Percentiles rank a stretch among this genome's conserved stretches.
phyloP scores from a whole-genome alignment of 2,329 filamentous ascomycete species.

The Xylaria sp. region DNA sequence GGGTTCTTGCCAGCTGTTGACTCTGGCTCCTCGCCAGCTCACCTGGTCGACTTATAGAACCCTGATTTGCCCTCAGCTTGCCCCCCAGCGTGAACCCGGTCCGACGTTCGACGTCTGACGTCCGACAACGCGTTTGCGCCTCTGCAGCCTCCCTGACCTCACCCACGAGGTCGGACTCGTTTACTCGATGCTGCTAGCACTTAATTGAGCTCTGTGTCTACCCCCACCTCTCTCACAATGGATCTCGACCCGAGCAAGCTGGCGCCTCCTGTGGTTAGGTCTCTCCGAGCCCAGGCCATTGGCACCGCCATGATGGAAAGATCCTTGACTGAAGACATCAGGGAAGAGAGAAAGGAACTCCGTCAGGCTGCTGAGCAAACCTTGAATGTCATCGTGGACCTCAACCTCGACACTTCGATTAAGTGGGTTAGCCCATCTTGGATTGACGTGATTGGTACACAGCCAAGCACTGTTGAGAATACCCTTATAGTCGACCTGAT shows the following conservation, averaged over 20 bases:
- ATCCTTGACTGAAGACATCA: slow-evolving; percentile 86
- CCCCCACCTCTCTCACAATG: slow-evolving; percentile 54
- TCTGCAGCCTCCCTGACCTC: slow-evolving; percentile 28
- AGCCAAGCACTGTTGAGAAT: slow-evolving; percentile 76
- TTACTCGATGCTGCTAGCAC: slow-evolving; percentile 51
- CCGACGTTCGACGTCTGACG: slow-evolving; percentile 29
- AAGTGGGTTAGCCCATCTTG: slow-evolving; percentile 98
- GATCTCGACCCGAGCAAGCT: slow-evolving; percentile 57
- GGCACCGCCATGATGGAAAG: slow-evolving; percentile 69
- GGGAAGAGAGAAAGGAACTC: slow-evolving; percentile 91
- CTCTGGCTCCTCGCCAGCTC: slow-evolving; percentile 54
- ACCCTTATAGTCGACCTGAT: slow-evolving; percentile 83
- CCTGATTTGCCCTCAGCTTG: slow-evolving; percentile 37
- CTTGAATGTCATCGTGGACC: slow-evolving; percentile 93
- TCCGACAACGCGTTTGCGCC: slow-evolving; percentile 47
- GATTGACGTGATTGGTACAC: slow-evolving; percentile 89
- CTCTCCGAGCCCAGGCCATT: slow-evolving; percentile 61
- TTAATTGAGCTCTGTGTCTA: slow-evolving; percentile 46
- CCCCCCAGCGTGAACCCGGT: slow-evolving; percentile 36
- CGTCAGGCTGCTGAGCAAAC: slow-evolving; percentile 97
- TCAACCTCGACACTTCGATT: slow-evolving; percentile 88
- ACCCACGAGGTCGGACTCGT: slow-evolving; percentile 32
- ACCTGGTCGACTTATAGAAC: slow-evolving; percentile 46
- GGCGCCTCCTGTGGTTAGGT: slow-evolving; percentile 64
- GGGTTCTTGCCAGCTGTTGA: slow-evolving; percentile 52